phyloP scores from a whole-genome alignment of 495 filamentous ascomycete genomes.

The Trichoderma virens region DNA sequence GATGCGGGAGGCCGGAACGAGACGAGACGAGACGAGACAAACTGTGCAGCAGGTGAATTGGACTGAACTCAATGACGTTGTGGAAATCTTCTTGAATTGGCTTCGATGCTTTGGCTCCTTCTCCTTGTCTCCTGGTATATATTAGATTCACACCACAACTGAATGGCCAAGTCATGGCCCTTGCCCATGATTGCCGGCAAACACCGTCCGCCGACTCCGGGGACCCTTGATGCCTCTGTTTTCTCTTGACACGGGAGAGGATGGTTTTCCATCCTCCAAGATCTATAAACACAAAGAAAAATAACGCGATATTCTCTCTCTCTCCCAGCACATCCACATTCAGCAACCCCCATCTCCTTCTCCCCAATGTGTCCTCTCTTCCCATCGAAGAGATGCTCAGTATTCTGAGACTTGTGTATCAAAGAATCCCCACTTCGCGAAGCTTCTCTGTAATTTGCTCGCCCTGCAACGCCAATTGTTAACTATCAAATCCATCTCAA shows the following conservation, averaged over 20 bases:
- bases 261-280: constrained; percentile 14
- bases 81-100: neutral
- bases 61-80: neutral
- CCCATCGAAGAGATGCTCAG: constrained; percentile 2
- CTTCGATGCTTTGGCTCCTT: neutral
- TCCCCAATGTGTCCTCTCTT: neutral
- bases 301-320: neutral
- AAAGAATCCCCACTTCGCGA: constrained; percentile 7
- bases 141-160: neutral
- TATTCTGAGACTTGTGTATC: neutral
- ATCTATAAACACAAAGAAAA: constrained; percentile 11
- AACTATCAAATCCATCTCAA: constrained; percentile 6
- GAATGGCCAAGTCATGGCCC: neutral
- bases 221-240: neutral
- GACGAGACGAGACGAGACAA: neutral
- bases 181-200: neutral
- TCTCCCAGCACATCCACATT: neutral
- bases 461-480: constrained; percentile 5
- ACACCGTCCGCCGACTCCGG: neutral
- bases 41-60: neutral
- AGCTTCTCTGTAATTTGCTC: neutral
- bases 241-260: constrained; percentile 12
- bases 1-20: no score
- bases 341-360: neutral
- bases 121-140: neutral